Percentiles rank a stretch among this genome's conserved stretches.
These are phyloP conservation scores for Rhizopogon salebrosus DNA, from an alignment of 768 basidiomycete genomes.

Conservation along the genomic window DNA sequence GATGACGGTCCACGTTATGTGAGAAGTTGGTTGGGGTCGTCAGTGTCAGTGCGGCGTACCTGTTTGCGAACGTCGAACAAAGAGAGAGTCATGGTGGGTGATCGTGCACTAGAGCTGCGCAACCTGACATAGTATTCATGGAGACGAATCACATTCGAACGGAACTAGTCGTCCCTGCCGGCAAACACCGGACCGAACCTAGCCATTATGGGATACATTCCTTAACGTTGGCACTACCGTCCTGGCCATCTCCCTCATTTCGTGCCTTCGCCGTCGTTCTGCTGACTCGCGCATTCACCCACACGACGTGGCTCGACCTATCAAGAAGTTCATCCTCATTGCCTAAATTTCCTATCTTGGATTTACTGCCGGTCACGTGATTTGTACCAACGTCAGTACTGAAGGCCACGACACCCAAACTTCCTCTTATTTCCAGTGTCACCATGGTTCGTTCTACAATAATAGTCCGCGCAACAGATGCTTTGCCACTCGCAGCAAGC, in stretches of 20 bases:
- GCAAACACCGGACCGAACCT: neutral
- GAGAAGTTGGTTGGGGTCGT: neutral
- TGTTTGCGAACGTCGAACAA: slow-evolving; percentile 70
- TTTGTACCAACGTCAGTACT: neutral
- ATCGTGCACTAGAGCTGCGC: neutral
- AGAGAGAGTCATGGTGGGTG: slow-evolving; percentile 27
- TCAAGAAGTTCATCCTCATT: too few species aligned
- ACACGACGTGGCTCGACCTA: too few species aligned
- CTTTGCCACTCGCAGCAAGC: slow-evolving; percentile 87
- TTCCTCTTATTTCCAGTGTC: neutral
- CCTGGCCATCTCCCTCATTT: too few species aligned
- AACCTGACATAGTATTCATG: neutral
- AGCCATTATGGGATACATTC: too few species aligned
- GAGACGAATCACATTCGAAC: neutral
- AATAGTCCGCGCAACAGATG: slow-evolving; percentile 80
- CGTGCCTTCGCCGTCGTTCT: too few species aligned
- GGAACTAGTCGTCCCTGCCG: neutral
- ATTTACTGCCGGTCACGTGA: slow-evolving; percentile 5
- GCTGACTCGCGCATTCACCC: too few species aligned
- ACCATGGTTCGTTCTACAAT: slow-evolving; percentile 84
- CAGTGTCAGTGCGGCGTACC: slow-evolving; percentile 29
- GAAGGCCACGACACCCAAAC: neutral
- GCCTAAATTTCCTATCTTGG: too few species aligned
- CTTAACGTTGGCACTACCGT: too few species aligned
- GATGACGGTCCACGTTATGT: slow-evolving; percentile 3